Evolutionary conservation across 805 yeast genomes (phyloP).

Genomic region (Cyberlindnera xishuangbannaensis): DNA sequence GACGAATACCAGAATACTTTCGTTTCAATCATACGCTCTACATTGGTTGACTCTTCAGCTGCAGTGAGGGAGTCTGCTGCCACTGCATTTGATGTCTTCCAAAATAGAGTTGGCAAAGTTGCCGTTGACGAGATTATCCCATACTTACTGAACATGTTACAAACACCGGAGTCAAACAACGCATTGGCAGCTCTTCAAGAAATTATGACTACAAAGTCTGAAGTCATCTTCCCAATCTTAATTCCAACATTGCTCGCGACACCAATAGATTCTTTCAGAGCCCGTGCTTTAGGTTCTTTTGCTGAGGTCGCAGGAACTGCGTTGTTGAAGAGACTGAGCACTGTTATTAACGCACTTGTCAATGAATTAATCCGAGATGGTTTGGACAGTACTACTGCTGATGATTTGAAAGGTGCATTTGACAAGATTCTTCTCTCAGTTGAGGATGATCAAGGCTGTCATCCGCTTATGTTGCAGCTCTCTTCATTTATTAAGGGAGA

Average conservation of each 20-base stretch:
- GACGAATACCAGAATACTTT: conserved; percentile 60
- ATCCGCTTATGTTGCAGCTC: conserved; percentile 78
- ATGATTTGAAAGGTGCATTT: conserved; percentile 48
- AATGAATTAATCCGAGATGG: conserved; percentile 42
- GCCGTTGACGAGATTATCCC: conserved; percentile 91
- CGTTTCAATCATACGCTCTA: conserved; percentile 68
- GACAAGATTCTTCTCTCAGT: conserved; percentile 70
- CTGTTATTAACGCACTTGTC: conserved; percentile 70
- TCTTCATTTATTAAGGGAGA: conserved; percentile 74
- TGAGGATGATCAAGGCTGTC: conserved; percentile 71
- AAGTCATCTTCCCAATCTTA: conserved; percentile 88
- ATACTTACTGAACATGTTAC: conserved; percentile 64
- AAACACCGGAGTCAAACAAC: conserved; percentile 53
- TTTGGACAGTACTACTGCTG: conserved; percentile 31
- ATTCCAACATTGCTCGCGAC: conserved; percentile 77
- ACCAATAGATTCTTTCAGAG: conserved; percentile 80
- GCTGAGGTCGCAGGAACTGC: conserved; percentile 89
- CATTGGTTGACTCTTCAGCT: conserved; percentile 68
- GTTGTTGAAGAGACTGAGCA: conserved; percentile 62
- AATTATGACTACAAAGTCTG: conserved; percentile 85
- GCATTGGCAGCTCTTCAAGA: conserved; percentile 88
- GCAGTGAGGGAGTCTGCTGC: conserved; percentile 90
- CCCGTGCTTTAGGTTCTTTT: conserved; percentile 79
- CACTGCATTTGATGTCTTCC: conserved; percentile 80
- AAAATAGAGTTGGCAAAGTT: conserved; percentile 70